Evolutionary conservation across 805 yeast genomes (phyloP), one percentile per base, ranked within the genome.

Genomic region (Metschnikowia cubensis): DNA sequence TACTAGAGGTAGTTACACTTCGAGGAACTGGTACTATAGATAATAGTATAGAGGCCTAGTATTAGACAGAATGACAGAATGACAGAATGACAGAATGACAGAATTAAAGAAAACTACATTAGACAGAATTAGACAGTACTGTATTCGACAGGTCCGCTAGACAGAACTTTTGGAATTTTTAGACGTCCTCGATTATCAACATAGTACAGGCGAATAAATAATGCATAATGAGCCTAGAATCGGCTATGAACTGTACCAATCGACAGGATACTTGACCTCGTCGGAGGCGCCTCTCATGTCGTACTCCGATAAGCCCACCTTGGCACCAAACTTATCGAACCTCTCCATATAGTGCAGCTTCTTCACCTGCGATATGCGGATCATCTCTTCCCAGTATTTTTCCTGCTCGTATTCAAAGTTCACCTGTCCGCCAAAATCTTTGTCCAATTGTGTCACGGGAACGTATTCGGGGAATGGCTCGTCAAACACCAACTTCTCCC

Each of bases 401-500:
- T 78, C 80, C 60, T 94, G 98, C 41, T 81, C 75, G 63, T 94
- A 94, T 37, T 81, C 87, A 67, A 94, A 94, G 60, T 89, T 87
- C 46, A 89, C 85, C 34, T 73, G 66, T 4, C 99, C 99, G 34
- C 95, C 96, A 61, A 89, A 92, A 33, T 82, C 84, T 60, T 78
- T 75, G 64, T 90, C 97, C 54, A 94, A 77, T 66, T 90, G 96
- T 49, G 82, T 85, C 25, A 68, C 68, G 1, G 96, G 96, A 13
- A 90, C 94, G 61, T 87, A 92, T 34, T 88, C 74, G 20, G 82
- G 78, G 68, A 91, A 89, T 14, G 97, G 96, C 59, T 90, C 89
- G 65, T 89, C 95, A 64, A 84, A 94, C 3, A 90, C 95, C 55
- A 94, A 79, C 71, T 94, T 94, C 68, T 91, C 97, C 54, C 96